Evolutionary conservation across 768 basidiomycete species (phyloP).

Genomic region (Lyophyllum shimeji): DNA sequence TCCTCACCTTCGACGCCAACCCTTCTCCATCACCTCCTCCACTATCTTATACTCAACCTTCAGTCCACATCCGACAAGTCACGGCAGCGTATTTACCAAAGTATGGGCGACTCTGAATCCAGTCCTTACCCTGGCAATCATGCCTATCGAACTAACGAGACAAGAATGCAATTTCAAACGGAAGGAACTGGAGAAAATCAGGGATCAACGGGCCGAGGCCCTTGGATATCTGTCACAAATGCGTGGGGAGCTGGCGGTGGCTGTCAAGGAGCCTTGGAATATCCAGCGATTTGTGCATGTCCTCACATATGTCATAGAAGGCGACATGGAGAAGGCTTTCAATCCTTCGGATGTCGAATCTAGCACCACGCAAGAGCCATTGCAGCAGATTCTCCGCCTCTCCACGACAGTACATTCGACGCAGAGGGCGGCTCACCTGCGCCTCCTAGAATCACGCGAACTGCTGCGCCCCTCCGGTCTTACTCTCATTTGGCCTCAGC

Average conservation of each 20-base stretch:
- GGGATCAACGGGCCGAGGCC: constrained; percentile 66
- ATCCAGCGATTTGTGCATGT: constrained; percentile 16
- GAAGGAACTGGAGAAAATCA: constrained; percentile 55
- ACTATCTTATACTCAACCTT: constrained; percentile 13
- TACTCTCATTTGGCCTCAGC: constrained; percentile 77
- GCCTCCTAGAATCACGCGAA: constrained; percentile 25
- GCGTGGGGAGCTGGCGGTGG: constrained; percentile 42
- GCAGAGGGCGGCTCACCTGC: constrained; percentile 27
- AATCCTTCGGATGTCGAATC: neutral
- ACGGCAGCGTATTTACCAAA: constrained; percentile 8
- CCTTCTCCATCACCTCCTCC: constrained; percentile 18
- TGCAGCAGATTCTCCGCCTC: constrained; percentile 22
- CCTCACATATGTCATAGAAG: constrained; percentile 20
- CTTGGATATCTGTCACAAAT: constrained; percentile 63
- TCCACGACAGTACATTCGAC: constrained; percentile 28
- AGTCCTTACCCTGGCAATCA: constrained; percentile 28
- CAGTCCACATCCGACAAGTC: neutral
- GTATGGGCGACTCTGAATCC: constrained; percentile 18
- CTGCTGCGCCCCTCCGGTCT: constrained; percentile 70
- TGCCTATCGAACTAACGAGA: constrained; percentile 61
- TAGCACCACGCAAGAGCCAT: constrained; percentile 2
- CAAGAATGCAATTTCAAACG: constrained; percentile 70
- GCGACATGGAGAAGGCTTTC: constrained; percentile 14
- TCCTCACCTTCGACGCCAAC: constrained; percentile 46
- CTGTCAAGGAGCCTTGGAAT: constrained; percentile 25